Evolutionary conservation across 2,329 filamentous ascomycete genomes (phyloP), one percentile per base, ranked within the genome.

Genomic region (Penicillium sclerotiorum): DNA sequence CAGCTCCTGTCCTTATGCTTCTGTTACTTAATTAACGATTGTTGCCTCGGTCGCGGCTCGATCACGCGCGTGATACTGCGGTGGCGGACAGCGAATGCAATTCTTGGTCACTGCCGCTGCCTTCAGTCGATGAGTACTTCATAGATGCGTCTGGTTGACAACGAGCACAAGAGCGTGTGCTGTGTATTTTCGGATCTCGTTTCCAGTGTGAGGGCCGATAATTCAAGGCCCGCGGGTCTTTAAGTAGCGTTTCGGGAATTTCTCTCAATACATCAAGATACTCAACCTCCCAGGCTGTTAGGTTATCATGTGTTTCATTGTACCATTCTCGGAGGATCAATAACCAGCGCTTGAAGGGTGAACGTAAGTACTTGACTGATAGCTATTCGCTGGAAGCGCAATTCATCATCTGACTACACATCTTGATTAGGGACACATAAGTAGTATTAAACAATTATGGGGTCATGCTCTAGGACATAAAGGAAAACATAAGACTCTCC

Each of bases 291-390:
- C 56, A 60, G 12, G 55, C 59, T 18, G 30, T 52, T 11, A 69
- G 60, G 30, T 56, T 28, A 4, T 55, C 32, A 7, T 51, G 11
- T 43, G 56, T 61, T 8, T 36, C 17, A 49, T 58, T 45, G 18
- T 61, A 47, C 67, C 62, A 71, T 33, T 59, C 47, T 53, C 59
- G 35, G 52, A 57, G 41, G 11, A 47, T 56, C 55, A 15, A 50
- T 53, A 49, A 55, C 43, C 8, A 71, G 53, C 18, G 66, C 61
- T 42, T 63, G 39, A 18, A 72, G 56, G 28, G 58, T 65, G 47
- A 72, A 72, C 3, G 62, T 57, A 43, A 68, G 57, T 18, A 70
- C 46, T 49, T 70, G 63, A 9, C 58, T 60, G 4, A 71, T 56
- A 1, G 66, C 65, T 11, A 67, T 72, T 23, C 55, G 60, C 55